phyloP scores from a whole-genome alignment of 1,139 yeast species.

The Geotrichum citri-aurantii region DNA sequence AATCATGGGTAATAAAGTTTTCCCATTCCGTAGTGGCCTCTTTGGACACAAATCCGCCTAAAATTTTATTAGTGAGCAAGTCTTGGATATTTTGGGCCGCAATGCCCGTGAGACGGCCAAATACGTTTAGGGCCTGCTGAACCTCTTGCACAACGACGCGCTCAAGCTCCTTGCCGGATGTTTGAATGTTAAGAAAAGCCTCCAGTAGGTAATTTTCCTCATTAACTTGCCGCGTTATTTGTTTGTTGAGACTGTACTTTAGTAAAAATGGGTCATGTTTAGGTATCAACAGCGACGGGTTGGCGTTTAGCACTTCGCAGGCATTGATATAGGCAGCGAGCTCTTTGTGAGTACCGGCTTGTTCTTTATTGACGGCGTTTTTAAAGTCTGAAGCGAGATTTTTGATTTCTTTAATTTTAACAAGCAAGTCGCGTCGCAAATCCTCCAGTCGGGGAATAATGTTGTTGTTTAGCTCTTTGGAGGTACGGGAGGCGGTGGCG shows the following conservation, averaged over 20 bases:
- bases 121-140: conserved; percentile 71
- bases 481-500: conserved; percentile 55
- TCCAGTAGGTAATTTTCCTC: conserved; percentile 86
- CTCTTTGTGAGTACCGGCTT: conserved; percentile 47
- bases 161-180: conserved; percentile 84
- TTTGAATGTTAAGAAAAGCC: conserved; percentile 80
- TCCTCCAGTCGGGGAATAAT: conserved; percentile 84
- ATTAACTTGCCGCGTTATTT: conserved; percentile 64
- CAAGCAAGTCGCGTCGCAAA: conserved; percentile 69
- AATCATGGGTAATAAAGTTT: conserved; percentile 65
- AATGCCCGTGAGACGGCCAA: conserved; percentile 46
- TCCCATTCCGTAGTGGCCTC: conserved; percentile 89
- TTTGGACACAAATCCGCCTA: conserved; percentile 67
- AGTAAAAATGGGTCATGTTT: conserved; percentile 78
- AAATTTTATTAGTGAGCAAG: conserved; percentile 58
- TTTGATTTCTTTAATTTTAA: conserved; percentile 83
- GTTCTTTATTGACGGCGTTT: conserved; percentile 63
- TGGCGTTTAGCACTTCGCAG: conserved; percentile 27
- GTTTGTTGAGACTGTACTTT: conserved; percentile 66
- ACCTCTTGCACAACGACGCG: conserved; percentile 80
- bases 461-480: conserved; percentile 62
- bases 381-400: conserved; percentile 77
- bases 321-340: conserved; percentile 29
- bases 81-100: conserved; percentile 26
- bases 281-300: conserved; percentile 39